Evolutionary conservation across 75 land plant genomes (phyloP).

Genomic region (Picea glauca): DNA sequence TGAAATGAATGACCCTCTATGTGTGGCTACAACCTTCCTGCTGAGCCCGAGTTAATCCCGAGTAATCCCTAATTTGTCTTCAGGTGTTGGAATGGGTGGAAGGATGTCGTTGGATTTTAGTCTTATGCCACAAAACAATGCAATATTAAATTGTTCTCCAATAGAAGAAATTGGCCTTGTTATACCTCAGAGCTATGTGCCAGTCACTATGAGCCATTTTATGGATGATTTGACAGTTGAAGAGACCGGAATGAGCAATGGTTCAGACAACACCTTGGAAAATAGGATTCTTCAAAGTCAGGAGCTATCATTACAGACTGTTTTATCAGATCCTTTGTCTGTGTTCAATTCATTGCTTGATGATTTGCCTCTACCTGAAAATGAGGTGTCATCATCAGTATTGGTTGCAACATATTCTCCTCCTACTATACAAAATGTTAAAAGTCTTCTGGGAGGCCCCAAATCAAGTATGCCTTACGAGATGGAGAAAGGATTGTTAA

Average conservation of each 20-base stretch:
- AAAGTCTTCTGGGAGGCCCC: background rate
- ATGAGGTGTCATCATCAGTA: constrained; percentile 32
- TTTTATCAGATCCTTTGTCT: constrained; percentile 73
- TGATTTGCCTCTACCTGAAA: constrained; percentile 30
- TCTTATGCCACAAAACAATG: constrained; percentile 83
- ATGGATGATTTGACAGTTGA: constrained; percentile 76
- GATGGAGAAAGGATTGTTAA: constrained; percentile 33
- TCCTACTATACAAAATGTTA: constrained; percentile 10
- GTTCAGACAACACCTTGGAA: constrained; percentile 37
- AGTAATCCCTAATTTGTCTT: constrained; percentile 18
- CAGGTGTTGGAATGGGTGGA: constrained; percentile 23
- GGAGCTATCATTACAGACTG: constrained; percentile 68
- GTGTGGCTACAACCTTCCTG: no score
- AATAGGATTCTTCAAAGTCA: constrained; percentile 22
- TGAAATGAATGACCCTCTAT: no score
- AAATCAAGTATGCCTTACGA: constrained; percentile 12
- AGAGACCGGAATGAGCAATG: constrained; percentile 38
- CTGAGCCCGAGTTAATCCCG: no score
- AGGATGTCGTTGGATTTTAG: constrained; percentile 82
- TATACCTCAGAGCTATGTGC: constrained; percentile 65
- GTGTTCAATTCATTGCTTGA: constrained; percentile 39
- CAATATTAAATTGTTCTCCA: constrained; percentile 74
- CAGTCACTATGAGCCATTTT: constrained; percentile 75
- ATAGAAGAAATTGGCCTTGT: constrained; percentile 82
- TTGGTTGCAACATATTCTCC: constrained; percentile 28